Evolutionary conservation across 345 rosid species (phyloP).

Genomic region (Cardiospermum halicacabum): DNA sequence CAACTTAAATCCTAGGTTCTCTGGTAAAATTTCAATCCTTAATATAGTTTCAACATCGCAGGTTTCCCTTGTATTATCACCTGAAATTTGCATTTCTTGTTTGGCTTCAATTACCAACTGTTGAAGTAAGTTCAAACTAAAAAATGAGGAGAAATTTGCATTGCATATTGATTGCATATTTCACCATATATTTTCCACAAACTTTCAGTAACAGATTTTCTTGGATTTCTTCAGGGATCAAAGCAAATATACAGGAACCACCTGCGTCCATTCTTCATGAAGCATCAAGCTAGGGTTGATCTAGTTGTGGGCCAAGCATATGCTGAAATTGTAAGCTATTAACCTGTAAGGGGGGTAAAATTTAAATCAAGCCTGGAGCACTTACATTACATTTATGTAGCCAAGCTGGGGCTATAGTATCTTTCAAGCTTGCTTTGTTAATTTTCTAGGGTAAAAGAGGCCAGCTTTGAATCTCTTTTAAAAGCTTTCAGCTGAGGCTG

Average conservation of each 20-base stretch:
- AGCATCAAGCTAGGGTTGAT: slow-evolving; percentile 54
- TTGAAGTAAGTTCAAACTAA: slow-evolving; percentile 24
- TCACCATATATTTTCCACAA: no score
- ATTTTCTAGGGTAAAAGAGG: neutral
- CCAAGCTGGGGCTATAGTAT: neutral
- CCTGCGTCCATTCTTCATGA: slow-evolving; percentile 54
- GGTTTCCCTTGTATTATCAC: slow-evolving; percentile 68
- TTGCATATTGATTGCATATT: no score
- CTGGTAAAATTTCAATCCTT: no score
- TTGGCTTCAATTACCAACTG: slow-evolving; percentile 54
- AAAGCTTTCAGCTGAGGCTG: neutral
- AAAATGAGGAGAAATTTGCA: neutral
- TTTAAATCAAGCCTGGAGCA: neutral
- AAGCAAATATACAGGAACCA: slow-evolving; percentile 49
- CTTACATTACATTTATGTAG: neutral
- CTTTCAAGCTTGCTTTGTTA: no score
- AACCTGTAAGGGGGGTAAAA: neutral
- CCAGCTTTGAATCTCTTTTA: neutral
- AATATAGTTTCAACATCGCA: slow-evolving; percentile 9
- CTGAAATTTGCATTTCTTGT: slow-evolving; percentile 68
- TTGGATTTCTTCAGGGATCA: slow-evolving; percentile 40
- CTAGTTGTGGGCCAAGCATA: slow-evolving; percentile 34
- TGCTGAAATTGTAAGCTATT: slow-evolving; percentile 37
- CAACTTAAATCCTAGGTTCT: no score
- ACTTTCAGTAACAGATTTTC: neutral